Conservation (phyloP, 164 flowering plant genomes). For the Aristolochia californica region DNA sequence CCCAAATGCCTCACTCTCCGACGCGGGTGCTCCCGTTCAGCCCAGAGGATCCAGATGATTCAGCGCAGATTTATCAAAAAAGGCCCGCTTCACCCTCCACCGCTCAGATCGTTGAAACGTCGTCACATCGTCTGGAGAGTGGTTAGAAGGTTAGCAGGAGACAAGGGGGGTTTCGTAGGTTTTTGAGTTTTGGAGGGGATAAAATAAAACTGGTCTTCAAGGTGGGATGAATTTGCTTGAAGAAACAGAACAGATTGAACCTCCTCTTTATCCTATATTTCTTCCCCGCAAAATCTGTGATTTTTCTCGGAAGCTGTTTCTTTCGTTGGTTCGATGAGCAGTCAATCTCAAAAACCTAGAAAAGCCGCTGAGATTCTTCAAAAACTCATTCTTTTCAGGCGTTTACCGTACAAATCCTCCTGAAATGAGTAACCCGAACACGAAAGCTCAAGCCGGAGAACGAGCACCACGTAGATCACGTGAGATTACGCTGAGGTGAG, state of each 20-base stretch:
- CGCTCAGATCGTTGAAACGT: slow-evolving; percentile 1
- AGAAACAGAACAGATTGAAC: slow-evolving; percentile 7
- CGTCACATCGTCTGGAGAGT: slow-evolving; percentile 13
- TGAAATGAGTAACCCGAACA: no score
- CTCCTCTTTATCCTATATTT: neutral
- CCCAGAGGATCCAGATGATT: neutral
- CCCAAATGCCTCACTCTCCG: slow-evolving; percentile 1
- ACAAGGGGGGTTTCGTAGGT: slow-evolving; percentile 13
- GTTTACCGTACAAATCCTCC: no score
- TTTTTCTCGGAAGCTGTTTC: neutral
- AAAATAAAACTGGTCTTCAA: slow-evolving; percentile 3
- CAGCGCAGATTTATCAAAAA: slow-evolving; percentile 1
- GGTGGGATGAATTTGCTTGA: slow-evolving; percentile 11
- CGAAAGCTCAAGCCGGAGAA: no score
- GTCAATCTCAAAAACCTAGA: slow-evolving; percentile 15
- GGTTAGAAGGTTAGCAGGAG: slow-evolving; percentile 6
- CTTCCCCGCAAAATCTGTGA: slow-evolving; percentile 1
- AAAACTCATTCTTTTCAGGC: no score
- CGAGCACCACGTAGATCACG: no score
- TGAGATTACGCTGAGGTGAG: no score
- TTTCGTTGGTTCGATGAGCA: slow-evolving; percentile 12
- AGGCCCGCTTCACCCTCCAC: neutral
- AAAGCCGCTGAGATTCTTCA: neutral
- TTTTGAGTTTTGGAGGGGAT: slow-evolving; percentile 3
- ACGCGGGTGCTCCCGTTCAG: neutral